A percentile compares a stretch with the other conserved stretches of the same genome.
Evolutionary conservation across 2,329 filamentous ascomycete genomes (phyloP).

Genomic region (Aspergillus amoenus): DNA sequence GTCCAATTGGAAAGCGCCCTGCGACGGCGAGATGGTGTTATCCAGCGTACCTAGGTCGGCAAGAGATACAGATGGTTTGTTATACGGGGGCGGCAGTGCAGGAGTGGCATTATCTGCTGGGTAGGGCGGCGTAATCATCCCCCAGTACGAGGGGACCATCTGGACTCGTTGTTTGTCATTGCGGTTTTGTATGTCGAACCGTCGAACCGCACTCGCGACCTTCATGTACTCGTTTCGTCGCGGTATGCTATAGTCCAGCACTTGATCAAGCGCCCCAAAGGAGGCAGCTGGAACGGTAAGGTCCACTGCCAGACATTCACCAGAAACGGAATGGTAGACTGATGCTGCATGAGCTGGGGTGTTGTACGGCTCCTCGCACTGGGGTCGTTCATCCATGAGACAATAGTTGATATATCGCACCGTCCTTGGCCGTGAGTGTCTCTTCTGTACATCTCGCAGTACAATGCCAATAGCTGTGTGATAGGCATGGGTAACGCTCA

Average conservation of each 20-base stretch:
- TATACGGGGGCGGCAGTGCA: constrained; percentile 18
- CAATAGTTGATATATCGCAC: constrained; percentile 27
- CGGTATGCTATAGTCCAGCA: background rate
- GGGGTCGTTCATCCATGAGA: constrained; percentile 24
- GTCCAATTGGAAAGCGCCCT: constrained; percentile 28
- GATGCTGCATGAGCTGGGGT: constrained; percentile 18
- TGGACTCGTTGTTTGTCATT: constrained; percentile 20
- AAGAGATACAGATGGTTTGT: constrained; percentile 21
- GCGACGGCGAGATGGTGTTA: constrained; percentile 27
- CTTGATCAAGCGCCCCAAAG: background rate
- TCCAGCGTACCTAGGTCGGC: constrained; percentile 34
- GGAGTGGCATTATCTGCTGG: constrained; percentile 12
- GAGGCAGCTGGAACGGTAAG: constrained; percentile 13
- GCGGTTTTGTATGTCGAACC: constrained; percentile 20
- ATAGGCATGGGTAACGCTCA: constrained; percentile 26
- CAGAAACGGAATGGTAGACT: constrained; percentile 27
- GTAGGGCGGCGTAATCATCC: constrained; percentile 19
- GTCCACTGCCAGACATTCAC: constrained; percentile 20
- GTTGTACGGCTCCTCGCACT: constrained; percentile 21
- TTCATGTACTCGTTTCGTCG: constrained; percentile 10
- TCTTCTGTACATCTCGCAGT: constrained; percentile 19
- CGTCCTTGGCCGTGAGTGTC: constrained; percentile 2
- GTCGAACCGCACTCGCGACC: constrained; percentile 14
- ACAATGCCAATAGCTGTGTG: constrained; percentile 23
- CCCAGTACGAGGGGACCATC: constrained; percentile 22